A percentile compares a stretch with the other conserved stretches of the same genome.
Conservation (phyloP, 257 asterid species). For the Hygrophila difformis region DNA sequence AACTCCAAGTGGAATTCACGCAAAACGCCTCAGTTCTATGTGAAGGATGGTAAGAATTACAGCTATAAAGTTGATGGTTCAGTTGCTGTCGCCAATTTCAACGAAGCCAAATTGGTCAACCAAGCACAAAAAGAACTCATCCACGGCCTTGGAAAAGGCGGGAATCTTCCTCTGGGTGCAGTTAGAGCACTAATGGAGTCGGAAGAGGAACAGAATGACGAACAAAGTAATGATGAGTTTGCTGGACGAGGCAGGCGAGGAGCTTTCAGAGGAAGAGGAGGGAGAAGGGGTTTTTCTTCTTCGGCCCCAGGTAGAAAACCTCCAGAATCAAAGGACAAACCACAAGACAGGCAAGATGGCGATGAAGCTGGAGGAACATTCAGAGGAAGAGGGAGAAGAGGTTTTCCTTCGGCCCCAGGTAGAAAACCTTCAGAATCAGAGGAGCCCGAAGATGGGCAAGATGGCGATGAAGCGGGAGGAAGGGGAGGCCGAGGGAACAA, state of each 20-base stretch:
- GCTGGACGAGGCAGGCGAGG: slow-evolving; percentile 33
- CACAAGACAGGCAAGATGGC: slow-evolving; percentile 17
- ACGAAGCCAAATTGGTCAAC: slow-evolving; percentile 63
- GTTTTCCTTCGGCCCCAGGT: background rate
- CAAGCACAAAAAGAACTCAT: slow-evolving; percentile 54
- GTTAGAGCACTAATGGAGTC: slow-evolving; percentile 31
- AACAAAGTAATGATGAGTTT: slow-evolving; percentile 21
- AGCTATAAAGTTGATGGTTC: slow-evolving; percentile 88
- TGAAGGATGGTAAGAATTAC: slow-evolving; percentile 93
- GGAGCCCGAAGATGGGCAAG: slow-evolving; percentile 19
- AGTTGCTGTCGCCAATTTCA: slow-evolving; percentile 57
- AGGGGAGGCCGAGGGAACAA: slow-evolving; percentile 25
- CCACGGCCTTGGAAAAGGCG: slow-evolving; percentile 90
- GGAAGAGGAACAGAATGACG: slow-evolving; percentile 24
- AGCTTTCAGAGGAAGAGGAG: slow-evolving; percentile 33
- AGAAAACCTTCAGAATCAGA: slow-evolving; percentile 10
- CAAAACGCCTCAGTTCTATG: slow-evolving; percentile 71
- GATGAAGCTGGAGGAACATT: slow-evolving; percentile 23
- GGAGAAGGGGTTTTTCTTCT: slow-evolving; percentile 21
- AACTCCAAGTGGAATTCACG: slow-evolving; percentile 61
- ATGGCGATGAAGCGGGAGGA: slow-evolving; percentile 24
- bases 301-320: background rate
- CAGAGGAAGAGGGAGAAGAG: slow-evolving; percentile 38
- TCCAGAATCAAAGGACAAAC: slow-evolving; percentile 18
- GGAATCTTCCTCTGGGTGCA: slow-evolving; percentile 73